Conservation (phyloP, 768 basidiomycete species). For the Auricularia sp. region DNA sequence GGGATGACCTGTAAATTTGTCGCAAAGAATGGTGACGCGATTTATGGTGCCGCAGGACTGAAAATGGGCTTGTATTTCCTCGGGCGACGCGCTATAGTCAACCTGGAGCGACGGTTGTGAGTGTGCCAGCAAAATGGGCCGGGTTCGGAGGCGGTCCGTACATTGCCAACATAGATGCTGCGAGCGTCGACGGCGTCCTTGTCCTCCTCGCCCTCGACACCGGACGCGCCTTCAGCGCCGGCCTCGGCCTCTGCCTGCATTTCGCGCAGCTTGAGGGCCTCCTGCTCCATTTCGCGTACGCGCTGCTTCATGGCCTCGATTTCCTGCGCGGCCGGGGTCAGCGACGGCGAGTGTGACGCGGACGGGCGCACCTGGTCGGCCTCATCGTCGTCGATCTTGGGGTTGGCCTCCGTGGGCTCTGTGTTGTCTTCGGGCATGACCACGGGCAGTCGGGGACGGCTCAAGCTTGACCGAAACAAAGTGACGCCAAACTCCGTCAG, state of each 20-base stretch:
- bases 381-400: background rate
- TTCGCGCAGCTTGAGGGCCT: slow-evolving; percentile 79
- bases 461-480: too few species aligned
- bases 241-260: slow-evolving; percentile 57
- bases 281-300: slow-evolving; percentile 88
- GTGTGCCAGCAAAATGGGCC: background rate
- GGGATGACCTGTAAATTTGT: slow-evolving; percentile 98
- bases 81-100: slow-evolving; percentile 93
- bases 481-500: background rate
- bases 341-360: background rate
- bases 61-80: slow-evolving; percentile 97
- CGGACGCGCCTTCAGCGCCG: slow-evolving; percentile 32
- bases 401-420: background rate
- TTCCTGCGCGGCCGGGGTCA: slow-evolving; percentile 38
- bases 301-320: slow-evolving; percentile 81
- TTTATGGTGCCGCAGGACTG: slow-evolving; percentile 97
- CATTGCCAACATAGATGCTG: slow-evolving; percentile 95
- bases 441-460: background rate
- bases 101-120: slow-evolving; percentile 46
- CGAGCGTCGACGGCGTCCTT: slow-evolving; percentile 68
- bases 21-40: slow-evolving; percentile 96
- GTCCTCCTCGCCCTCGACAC: slow-evolving; percentile 79
- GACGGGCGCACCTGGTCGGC: slow-evolving; percentile 2
- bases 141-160: slow-evolving; percentile 32
- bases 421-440: background rate